Evolutionary conservation across 2,329 filamentous ascomycete species (phyloP), one percentile per base, ranked within the genome.

Genomic region (Hypoxylon sp.): DNA sequence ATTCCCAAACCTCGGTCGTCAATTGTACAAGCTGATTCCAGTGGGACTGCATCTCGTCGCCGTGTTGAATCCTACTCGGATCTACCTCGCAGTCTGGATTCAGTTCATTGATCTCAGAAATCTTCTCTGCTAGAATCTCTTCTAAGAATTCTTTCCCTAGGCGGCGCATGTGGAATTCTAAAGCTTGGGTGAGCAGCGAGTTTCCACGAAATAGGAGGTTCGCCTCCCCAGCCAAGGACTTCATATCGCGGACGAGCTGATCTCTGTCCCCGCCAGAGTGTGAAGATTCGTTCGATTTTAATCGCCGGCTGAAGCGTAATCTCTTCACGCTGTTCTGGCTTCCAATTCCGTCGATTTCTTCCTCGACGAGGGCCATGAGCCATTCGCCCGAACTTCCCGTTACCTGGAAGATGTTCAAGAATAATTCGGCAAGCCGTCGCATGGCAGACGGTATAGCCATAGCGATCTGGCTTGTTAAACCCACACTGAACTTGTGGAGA

Each of bases 131-230:
- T 42, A 99, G 85, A 0, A 93, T 91, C 54, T 97, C 93, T 73
- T 97, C 93, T 1, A 99, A 82, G 75, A 97, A 99, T 73, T 98
- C 94, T 73, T 94, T 95, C 46, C 96, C 96, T 0, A 98, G 84
- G 9, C 96, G 89, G 64, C 94, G 92, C 96, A 99, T 98, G 78
- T 99, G 94, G 66, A 94, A 92, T 78, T 99, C 96, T 48, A 99
- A 86, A 1, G 94, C 91, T 78, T 98, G 97, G 0, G 96, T 99
- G 29, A 98, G 86, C 9, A 99, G 84, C 0, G 96, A 97, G 76
- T 99, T 99, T 67, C 96, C 96, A 35, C 96, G 89, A 81, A 99
- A 99, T 3, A 99, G 88, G 1, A 99, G 85, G 74, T 98, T 99
- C 4, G 95, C 96, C 79, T 99, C 96, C 48, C 93, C 89, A 26